A percentile compares a stretch with the other conserved stretches of the same genome.
These are phyloP conservation scores for Candida sojae DNA, from an alignment of 1,139 yeast genomes.

Conservation along the genomic window DNA sequence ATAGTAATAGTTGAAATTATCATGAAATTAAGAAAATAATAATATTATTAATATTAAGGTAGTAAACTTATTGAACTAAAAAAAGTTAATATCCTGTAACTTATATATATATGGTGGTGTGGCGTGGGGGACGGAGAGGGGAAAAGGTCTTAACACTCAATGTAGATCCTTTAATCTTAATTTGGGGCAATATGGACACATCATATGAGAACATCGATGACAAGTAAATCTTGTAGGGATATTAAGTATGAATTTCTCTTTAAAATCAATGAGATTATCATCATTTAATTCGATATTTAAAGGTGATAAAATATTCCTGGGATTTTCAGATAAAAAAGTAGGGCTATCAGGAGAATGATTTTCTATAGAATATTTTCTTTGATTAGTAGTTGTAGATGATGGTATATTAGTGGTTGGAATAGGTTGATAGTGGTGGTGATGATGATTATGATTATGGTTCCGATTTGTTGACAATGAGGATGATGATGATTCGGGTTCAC, in stretches of 20 bases:
- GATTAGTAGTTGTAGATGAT: not conserved
- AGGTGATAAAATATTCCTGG: constrained; percentile 9
- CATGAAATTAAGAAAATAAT: not conserved
- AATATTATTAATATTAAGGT: no score
- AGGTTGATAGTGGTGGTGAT: not conserved
- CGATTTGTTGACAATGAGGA: not conserved
- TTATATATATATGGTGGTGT: not conserved
- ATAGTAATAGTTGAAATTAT: no score
- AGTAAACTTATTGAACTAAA: not conserved
- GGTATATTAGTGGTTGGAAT: not conserved
- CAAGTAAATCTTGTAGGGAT: constrained; percentile 44
- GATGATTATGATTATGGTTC: not conserved
- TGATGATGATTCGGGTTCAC: not conserved
- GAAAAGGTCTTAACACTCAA: not conserved
- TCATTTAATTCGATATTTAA: constrained; percentile 9
- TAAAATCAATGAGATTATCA: constrained; percentile 11
- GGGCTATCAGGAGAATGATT: constrained; percentile 6
- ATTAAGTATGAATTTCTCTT: constrained; percentile 17
- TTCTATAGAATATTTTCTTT: not conserved
- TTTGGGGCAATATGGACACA: constrained; percentile 56
- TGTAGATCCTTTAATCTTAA: constrained; percentile 41
- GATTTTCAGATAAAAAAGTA: constrained; percentile 4
- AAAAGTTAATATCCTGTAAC: not conserved
- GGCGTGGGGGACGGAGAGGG: no score
- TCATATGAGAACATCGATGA: constrained; percentile 51